Percentiles rank a stretch among this genome's conserved stretches.
phyloP scores from a whole-genome alignment of 2,329 filamentous ascomycete species.

The Fusarium sp. region DNA sequence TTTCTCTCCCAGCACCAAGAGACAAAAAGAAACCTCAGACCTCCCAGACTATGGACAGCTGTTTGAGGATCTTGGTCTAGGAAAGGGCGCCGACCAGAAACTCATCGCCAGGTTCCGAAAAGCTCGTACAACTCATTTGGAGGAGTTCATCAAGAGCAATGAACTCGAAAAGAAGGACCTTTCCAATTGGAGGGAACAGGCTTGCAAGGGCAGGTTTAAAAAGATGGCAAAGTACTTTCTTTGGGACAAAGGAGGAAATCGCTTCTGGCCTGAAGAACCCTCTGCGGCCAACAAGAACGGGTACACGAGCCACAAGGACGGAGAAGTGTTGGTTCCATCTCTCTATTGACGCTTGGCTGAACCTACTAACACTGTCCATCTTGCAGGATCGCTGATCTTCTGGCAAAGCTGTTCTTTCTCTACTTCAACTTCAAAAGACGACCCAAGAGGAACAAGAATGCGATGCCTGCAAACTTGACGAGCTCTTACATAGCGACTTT shows the following conservation, averaged over 20 bases:
- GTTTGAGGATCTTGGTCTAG: slow-evolving; percentile 9
- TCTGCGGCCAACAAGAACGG: neutral
- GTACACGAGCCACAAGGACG: slow-evolving; percentile 1
- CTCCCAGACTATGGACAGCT: neutral
- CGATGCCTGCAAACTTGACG: neutral
- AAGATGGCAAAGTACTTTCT: slow-evolving; percentile 21
- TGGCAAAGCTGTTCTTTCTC: neutral
- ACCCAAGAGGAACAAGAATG: neutral
- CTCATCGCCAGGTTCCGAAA: neutral
- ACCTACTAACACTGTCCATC: neutral
- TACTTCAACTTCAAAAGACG: neutral
- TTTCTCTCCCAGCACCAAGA: neutral
- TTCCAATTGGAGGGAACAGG: neutral
- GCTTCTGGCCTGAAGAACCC: slow-evolving; percentile 24
- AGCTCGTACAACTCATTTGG: neutral
- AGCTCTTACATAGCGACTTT: neutral
- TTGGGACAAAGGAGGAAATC: neutral
- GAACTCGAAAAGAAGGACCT: neutral
- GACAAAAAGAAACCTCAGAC: neutral
- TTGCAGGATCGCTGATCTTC: neutral
- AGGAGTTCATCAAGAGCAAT: neutral
- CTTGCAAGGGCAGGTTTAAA: neutral
- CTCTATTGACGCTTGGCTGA: neutral
- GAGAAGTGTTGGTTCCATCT: neutral
- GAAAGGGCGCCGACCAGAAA: neutral